Evolutionary conservation across 345 rosid species (phyloP).

Genomic region (Anastatica hierochuntica): DNA sequence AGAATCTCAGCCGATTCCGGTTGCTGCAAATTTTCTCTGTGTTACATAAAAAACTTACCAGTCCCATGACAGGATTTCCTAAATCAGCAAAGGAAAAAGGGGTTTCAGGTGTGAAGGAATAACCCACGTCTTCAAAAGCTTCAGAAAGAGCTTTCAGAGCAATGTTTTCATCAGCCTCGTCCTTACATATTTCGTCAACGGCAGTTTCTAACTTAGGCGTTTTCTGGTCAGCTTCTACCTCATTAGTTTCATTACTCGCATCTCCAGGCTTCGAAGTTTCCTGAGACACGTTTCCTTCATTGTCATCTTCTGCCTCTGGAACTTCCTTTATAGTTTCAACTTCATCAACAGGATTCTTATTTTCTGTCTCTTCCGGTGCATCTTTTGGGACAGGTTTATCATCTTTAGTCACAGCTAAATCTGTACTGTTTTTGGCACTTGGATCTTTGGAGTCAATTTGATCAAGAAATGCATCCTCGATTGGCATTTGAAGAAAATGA

Average conservation of each 20-base stretch:
- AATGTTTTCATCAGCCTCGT: constrained; percentile 37
- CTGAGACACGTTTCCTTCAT: constrained; percentile 32
- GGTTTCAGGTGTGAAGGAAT: constrained; percentile 48
- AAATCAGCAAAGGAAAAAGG: constrained; percentile 74
- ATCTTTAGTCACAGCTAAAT: constrained; percentile 23
- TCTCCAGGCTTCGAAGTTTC: constrained; percentile 38
- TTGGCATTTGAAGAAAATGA: constrained; percentile 98
- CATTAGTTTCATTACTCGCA: constrained; percentile 26
- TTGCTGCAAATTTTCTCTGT: no score
- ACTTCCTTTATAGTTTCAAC: constrained; percentile 41
- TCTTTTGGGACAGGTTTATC: constrained; percentile 40
- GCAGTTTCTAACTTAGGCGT: constrained; percentile 27
- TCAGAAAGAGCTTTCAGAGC: constrained; percentile 70
- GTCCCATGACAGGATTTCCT: constrained; percentile 96
- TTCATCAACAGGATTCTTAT: constrained; percentile 43
- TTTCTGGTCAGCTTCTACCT: constrained; percentile 30
- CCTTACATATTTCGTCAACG: constrained; percentile 32
- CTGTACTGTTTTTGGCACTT: constrained; percentile 37
- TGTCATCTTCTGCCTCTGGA: constrained; percentile 44
- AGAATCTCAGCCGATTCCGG: neutral
- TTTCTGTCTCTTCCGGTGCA: constrained; percentile 42
- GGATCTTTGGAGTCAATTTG: constrained; percentile 32
- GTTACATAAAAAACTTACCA: constrained; percentile 56
- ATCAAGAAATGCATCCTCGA: constrained; percentile 74
- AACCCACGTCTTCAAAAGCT: constrained; percentile 85